phyloP scores from a whole-genome alignment of 371 early-diverging fungal genomes.

The Rhizopus arrhizus region DNA sequence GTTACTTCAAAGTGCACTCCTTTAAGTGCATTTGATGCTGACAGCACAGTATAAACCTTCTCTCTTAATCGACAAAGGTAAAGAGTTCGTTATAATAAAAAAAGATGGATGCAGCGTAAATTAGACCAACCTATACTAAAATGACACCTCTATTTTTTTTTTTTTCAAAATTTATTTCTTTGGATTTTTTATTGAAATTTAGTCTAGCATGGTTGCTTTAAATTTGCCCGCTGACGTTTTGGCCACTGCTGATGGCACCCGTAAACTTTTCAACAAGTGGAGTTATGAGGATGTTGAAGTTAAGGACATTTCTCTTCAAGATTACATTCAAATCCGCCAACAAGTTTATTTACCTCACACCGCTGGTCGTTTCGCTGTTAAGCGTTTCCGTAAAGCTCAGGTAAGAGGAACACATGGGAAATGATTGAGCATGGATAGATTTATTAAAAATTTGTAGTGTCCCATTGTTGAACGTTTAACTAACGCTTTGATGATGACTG shows the following conservation, averaged over 20 bases:
- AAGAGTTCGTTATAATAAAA: too few relatives aligned
- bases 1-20: too few relatives aligned
- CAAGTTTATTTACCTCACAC: slow-evolving; percentile 96
- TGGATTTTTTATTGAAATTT: too few relatives aligned
- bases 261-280: slow-evolving; percentile 88
- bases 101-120: too few relatives aligned
- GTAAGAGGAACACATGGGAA: slow-evolving; percentile 29
- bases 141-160: too few relatives aligned
- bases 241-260: slow-evolving; percentile 51
- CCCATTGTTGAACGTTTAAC: slow-evolving; percentile 72
- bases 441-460: slow-evolving; percentile 59
- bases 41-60: too few relatives aligned
- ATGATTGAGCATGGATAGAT: too few relatives aligned
- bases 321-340: slow-evolving; percentile 89
- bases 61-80: too few relatives aligned
- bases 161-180: too few relatives aligned
- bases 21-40: too few relatives aligned
- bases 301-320: slow-evolving; percentile 88
- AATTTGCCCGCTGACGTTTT: slow-evolving; percentile 32
- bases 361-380: slow-evolving; percentile 93
- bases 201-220: slow-evolving; percentile 25
- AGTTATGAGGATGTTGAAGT: slow-evolving; percentile 88
- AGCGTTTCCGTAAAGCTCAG: slow-evolving; percentile 95
- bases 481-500: too few relatives aligned
- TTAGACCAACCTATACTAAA: too few relatives aligned